Conservation (phyloP, 2,329 filamentous ascomycete genomes). For the Aspergillus sp. region DNA sequence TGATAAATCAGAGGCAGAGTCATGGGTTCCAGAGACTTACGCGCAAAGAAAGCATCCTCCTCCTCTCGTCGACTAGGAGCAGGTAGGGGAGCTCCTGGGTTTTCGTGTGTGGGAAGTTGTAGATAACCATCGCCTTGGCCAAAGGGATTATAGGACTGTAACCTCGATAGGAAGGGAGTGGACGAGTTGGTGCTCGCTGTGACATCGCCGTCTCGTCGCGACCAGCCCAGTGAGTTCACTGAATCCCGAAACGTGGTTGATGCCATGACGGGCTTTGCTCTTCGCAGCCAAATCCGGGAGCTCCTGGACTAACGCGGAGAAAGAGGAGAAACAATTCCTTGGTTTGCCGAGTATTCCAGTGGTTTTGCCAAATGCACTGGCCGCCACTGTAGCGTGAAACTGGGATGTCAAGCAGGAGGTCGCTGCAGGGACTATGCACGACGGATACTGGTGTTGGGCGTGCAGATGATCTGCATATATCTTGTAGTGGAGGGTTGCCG, state of each 20-base stretch:
- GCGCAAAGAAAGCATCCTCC: slow-evolving; percentile 90
- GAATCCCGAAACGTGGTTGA: slow-evolving; percentile 81
- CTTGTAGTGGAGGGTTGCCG: slow-evolving; percentile 24
- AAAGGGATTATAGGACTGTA: slow-evolving; percentile 88
- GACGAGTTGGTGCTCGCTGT: slow-evolving; percentile 67
- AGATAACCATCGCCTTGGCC: slow-evolving; percentile 77
- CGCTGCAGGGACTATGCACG: slow-evolving; percentile 47
- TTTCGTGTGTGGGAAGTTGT: slow-evolving; percentile 81
- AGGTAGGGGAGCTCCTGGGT: slow-evolving; percentile 79
- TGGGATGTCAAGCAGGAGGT: slow-evolving; percentile 23
- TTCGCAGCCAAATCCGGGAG: slow-evolving; percentile 1
- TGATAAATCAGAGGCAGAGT: slow-evolving; percentile 13
- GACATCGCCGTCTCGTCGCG: slow-evolving; percentile 74
- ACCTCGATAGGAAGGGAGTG: slow-evolving; percentile 73
- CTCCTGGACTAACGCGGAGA: neutral
- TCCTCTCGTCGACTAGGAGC: slow-evolving; percentile 84
- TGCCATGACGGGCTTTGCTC: slow-evolving; percentile 25
- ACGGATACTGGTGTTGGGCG: slow-evolving; percentile 36
- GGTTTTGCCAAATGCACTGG: slow-evolving; percentile 8
- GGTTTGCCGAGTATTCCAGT: slow-evolving; percentile 21
- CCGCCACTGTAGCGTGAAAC: slow-evolving; percentile 17
- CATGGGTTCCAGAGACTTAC: slow-evolving; percentile 63
- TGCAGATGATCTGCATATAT: slow-evolving; percentile 53
- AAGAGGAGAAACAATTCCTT: slow-evolving; percentile 14
- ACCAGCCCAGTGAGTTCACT: slow-evolving; percentile 94